Evolutionary conservation across 495 filamentous ascomycete genomes (phyloP).

Genomic region (Tuber microsphaerosporum): DNA sequence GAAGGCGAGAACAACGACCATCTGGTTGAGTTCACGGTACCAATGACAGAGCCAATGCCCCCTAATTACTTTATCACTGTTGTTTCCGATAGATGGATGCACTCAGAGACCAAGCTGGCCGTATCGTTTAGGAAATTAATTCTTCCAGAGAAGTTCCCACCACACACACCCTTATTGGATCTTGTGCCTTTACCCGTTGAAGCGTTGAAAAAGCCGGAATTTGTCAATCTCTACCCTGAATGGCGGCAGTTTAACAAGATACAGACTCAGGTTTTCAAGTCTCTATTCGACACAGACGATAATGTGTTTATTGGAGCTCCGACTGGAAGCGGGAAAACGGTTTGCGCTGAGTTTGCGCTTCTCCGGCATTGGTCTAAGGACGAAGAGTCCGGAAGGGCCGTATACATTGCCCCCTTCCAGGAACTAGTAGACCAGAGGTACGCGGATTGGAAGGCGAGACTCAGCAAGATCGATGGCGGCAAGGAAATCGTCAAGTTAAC

Average conservation of each 20-base stretch:
- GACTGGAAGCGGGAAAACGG: slow-evolving; percentile 89
- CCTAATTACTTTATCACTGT: slow-evolving; percentile 97
- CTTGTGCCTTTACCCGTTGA: slow-evolving; percentile 83
- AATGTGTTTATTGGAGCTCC: slow-evolving; percentile 87
- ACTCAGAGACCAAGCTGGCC: slow-evolving; percentile 86
- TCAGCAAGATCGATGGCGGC: slow-evolving; percentile 65
- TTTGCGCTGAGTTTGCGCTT: slow-evolving; percentile 90
- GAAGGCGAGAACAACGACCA: slow-evolving; percentile 80
- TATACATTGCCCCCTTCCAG: slow-evolving; percentile 95
- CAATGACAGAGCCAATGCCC: slow-evolving; percentile 94
- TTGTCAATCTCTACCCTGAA: slow-evolving; percentile 68
- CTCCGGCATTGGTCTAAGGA: slow-evolving; percentile 75
- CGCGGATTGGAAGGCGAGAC: slow-evolving; percentile 74
- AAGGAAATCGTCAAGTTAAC: slow-evolving; percentile 92
- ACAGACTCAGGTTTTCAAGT: slow-evolving; percentile 94
- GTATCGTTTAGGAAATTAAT: slow-evolving; percentile 92
- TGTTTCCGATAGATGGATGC: slow-evolving; percentile 95
- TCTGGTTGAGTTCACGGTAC: slow-evolving; percentile 92
- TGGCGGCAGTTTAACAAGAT: slow-evolving; percentile 94
- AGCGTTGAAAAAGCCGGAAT: slow-evolving; percentile 81
- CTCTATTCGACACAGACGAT: slow-evolving; percentile 79
- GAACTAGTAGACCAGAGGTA: slow-evolving; percentile 76
- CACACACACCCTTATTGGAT: slow-evolving; percentile 83
- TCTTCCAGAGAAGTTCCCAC: slow-evolving; percentile 89
- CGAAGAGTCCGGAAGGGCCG: slow-evolving; percentile 64